Evolutionary conservation across 2,329 filamentous ascomycete genomes (phyloP).

Genomic region (Davidsoniella eucalypti): DNA sequence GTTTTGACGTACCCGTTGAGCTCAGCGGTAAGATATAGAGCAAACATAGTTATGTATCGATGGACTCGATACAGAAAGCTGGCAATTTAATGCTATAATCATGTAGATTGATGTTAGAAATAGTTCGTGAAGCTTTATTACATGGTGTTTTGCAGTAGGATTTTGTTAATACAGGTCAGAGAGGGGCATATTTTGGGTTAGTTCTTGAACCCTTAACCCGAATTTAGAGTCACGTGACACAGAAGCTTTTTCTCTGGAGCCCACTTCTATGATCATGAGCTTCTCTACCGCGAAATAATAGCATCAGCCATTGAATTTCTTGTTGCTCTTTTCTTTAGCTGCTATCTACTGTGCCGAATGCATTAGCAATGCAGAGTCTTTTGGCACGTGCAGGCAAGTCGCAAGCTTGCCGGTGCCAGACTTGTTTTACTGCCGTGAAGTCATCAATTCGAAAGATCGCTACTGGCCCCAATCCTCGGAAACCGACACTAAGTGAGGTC

Average conservation of each 20-base stretch:
- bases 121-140: too few relatives aligned
- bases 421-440: conserved; percentile 38
- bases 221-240: not conserved
- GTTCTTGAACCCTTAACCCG: not conserved
- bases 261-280: too few relatives aligned
- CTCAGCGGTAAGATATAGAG: conserved; percentile 50
- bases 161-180: not conserved
- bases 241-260: not conserved
- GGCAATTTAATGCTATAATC: not conserved
- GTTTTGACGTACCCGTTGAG: conserved; percentile 42
- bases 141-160: not conserved
- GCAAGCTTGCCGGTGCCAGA: conserved; percentile 44
- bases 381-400: conserved; percentile 51
- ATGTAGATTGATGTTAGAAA: not conserved
- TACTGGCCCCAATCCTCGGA: conserved; percentile 31
- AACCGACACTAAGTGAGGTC: conserved; percentile 33
- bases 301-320: too few relatives aligned
- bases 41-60: conserved; percentile 36
- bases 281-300: too few relatives aligned
- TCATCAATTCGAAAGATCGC: conserved; percentile 24
- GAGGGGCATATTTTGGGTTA: conserved; percentile 1
- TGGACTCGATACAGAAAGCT: not conserved
- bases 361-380: conserved; percentile 42
- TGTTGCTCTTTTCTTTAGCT: not conserved
- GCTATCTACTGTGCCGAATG: not conserved